These are phyloP conservation scores for Mallotus nudiflorus DNA, from an alignment of 345 rosid species.

Conservation along the genomic window DNA sequence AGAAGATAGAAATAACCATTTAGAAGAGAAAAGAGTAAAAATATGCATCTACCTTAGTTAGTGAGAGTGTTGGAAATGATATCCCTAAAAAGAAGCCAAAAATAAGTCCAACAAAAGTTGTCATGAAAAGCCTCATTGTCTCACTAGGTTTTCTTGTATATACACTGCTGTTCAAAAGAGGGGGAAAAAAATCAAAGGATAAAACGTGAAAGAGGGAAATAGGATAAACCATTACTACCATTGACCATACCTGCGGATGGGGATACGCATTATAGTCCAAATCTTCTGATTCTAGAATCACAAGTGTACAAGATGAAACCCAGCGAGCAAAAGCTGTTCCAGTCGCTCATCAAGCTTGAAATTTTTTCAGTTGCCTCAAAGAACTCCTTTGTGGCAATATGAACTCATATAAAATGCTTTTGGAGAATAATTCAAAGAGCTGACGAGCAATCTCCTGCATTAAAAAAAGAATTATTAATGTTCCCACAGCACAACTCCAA, in stretches of 20 bases:
- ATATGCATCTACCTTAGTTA: conserved; percentile 58
- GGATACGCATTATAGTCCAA: conserved; percentile 34
- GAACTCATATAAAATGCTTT: conserved; percentile 13
- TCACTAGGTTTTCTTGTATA: conserved; percentile 61
- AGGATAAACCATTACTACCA: background rate
- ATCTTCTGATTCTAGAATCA: conserved; percentile 21
- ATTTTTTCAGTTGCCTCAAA: conserved; percentile 4
- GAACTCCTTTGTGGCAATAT: conserved; percentile 13
- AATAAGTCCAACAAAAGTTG: conserved; percentile 61
- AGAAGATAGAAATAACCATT: conserved; percentile 4
- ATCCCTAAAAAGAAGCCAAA: conserved; percentile 86
- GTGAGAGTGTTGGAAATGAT: conserved; percentile 70
- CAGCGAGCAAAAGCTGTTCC: conserved; percentile 19
- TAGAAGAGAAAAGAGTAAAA: background rate
- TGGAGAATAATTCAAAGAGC: background rate
- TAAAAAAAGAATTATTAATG: background rate
- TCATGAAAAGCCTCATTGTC: conserved; percentile 69
- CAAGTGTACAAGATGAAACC: conserved; percentile 24
- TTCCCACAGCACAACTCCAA: background rate
- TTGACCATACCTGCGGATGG: conserved; percentile 40
- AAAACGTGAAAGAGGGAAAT: too few relatives aligned
- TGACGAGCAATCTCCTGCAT: background rate
- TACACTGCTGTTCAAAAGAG: conserved; percentile 38
- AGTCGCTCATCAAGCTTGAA: conserved; percentile 32
- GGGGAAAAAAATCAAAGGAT: background rate